Evolutionary conservation across 345 rosid species (phyloP), one percentile per base, ranked within the genome.

Genomic region (Physaria fendleri): DNA sequence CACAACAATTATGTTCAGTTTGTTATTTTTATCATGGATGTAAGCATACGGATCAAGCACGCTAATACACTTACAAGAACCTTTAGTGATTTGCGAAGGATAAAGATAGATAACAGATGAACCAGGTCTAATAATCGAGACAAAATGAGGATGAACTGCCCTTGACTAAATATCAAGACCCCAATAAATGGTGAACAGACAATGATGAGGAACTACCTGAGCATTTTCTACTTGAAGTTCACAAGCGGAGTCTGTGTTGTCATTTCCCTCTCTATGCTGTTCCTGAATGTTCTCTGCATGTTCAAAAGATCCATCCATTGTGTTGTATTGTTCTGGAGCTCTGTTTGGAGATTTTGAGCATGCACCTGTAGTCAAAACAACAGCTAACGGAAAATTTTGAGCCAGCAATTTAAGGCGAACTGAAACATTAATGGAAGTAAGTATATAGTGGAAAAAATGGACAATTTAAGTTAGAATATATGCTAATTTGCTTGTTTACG

Each of bases 301-400:
- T 71, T 69, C 50, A 1, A 56, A 24, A 58, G 66, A 30, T 39
- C 64, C 71, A 64, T 64, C 68, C 65, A 41, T 33, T 42, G 71
- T n/a, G 55, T 51, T 51, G 61, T 14, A 17, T 18, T 43, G 55
- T 44, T 69, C 49, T 63, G 37, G 64, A 60, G 75, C 77, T 56
- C 68, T 72, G 40, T 53, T 55, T 21, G 66, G 33, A 43, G 78
- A 66, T 56, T 25, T 63, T 27, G 52, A 51, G 65, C 56, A 55
- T 60, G 56, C 65, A 63, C 70, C 95, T 82, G 79, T 57, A 44
- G 43, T 44, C 49, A 54, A 66, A 47, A 42, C 54, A 66, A 16
- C 17, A 4, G 38, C 12, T 7, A 35, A 54, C 25, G n/a, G 40
- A 43, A 69, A 30, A 0, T 0, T 2, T 20, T 12, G 50, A 25